Base-by-base conservation (phyloP, 176 grass and related monocot genomes). In the Eragrostis curvula region DNA sequence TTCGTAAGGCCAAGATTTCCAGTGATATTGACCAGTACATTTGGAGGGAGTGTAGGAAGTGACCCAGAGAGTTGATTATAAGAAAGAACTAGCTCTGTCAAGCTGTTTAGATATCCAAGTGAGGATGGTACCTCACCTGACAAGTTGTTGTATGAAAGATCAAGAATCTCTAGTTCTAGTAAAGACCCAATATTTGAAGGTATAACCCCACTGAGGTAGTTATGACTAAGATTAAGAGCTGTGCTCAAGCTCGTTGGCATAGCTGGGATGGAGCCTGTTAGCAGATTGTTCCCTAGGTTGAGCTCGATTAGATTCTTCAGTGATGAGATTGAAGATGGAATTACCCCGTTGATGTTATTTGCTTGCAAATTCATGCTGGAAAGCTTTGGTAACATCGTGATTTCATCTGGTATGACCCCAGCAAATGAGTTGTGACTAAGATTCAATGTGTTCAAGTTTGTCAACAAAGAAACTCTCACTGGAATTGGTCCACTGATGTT, bases 91-190 rank as follows among this genome's bases (percentile, higher is more conserved):
- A 98, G 23, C 7, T 64, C 23, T 3, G 75, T 91, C 69, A 98
- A 66, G 75, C 79, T 88, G 29, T 4, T 47, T 32, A 94, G 23
- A 0, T 0, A 4, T 2, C 0, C 5, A 0, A 93, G 72, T 27
- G 84, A 88, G 21, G 42, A 16, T 3, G 96, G 92, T 0, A 95
- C 53, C 3, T 45, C 2, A 50, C 90, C 92, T 42, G 44, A 93
- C 42, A 98, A 70, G 15, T 77, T 3, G 21, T 98, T 98, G 88
- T 91, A 17, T 32, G 96, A 98, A 79, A 98, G 93, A 90, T 98
- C 92, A 90, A 98, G 88, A 47, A 91, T 39, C 75, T 98, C 88
- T 52, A 95, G 46, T 1, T 74, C 36, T 18, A 0, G 0, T 5
- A 90, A 68, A 1, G 0, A 17, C 3, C 0, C 21, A 11, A 95